Base-by-base conservation (phyloP, 2,329 filamentous ascomycete species). In the Fusarium armeniacum region DNA sequence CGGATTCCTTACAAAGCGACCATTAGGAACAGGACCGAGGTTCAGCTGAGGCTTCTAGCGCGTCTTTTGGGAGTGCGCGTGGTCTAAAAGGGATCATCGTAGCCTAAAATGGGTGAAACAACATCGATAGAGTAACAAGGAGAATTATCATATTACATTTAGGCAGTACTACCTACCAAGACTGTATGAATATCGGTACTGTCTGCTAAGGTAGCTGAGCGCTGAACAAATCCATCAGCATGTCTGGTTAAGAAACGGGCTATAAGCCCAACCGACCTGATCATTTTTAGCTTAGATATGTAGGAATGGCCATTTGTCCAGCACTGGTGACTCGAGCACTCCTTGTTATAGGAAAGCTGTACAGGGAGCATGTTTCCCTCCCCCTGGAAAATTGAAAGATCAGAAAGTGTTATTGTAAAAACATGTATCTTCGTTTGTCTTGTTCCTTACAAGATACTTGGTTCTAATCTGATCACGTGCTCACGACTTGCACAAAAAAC, bases 41-140 rank as follows among this genome's bases (percentile, higher is more conserved):
- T 63, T 69, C 67, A 71, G 63, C 67, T 70, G 67, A 49, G 54
- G 40, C 41, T 41, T 47, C 54, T 70, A 70, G 68, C 64, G 68
- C 32, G 40, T 30, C 41, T 53, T 52, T 52, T 49, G 46, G 52
- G 44, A 57, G 16, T 45, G 50, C 58, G 50, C 53, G 38, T 70
- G 62, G 62, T 35, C 67, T 32, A 47, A 53, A 55, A 35, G 33
- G 43, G 47, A 49, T n/a, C 10, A 62, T 38, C 44, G 56, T 47
- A 66, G 56, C 36, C 58, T 57, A 24, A 49, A 38, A 57, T 33
- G 32, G 38, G 36, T 30, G 54, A 64, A 47, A 20, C 18, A 15
- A 36, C 16, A 16, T n/a, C 22, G 15, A 35, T 10, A 40, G 24
- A 28, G 26, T 40, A 32, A 16, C 28, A 32, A 20, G 44, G n/a